Base-by-base conservation (phyloP, 73 alveolate species). In the Paramecium biaurelia region DNA sequence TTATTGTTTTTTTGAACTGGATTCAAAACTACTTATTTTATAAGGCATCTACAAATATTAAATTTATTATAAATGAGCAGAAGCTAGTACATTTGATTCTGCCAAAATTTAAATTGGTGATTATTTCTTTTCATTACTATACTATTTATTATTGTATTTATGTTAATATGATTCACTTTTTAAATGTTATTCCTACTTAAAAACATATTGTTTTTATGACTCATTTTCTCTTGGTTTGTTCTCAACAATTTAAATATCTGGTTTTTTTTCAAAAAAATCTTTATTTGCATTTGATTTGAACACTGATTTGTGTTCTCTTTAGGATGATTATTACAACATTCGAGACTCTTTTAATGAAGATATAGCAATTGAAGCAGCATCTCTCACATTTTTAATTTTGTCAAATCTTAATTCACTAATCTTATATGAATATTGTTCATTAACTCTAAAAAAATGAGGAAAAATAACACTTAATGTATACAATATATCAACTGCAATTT, bases 321-420 rank as follows among this genome's bases (percentile, higher is more conserved):
- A 18, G 12, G 34, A 34, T 79, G 74, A 18, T 24, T 38, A 11
- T 79, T 15, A 43, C 0, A 7, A 10, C 0, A 18, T 53, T 6
- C 1, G 23, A 43, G 45, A 30, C 12, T 79, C 90, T 79, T 45
- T 42, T 15, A 79, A 9, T 38, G 18, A 47, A 0, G 90, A 43
- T 3, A 79, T 79, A 23, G 92, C 94, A 41, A 89, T 82, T 4
- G 67, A 24, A 12, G 94, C 94, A 28, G 94, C 85, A 70, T 89
- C 94, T 89, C 94, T 89, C 3, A 89, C 94, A 70, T 89, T 85
- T 32, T 89, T 89, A 7, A 89, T 89, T 70, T 89, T 89, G 70
- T 89, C 94, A 70, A 70, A 89, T 45, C 94, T 57, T 49, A 57
- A 28, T 37, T 42, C 76, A 32, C 92, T 53, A 1, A 89, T 63